A percentile compares a stretch with the other conserved stretches of the same genome.
phyloP scores from a whole-genome alignment of 768 basidiomycete genomes.

The Fistulinella prunicolor region DNA sequence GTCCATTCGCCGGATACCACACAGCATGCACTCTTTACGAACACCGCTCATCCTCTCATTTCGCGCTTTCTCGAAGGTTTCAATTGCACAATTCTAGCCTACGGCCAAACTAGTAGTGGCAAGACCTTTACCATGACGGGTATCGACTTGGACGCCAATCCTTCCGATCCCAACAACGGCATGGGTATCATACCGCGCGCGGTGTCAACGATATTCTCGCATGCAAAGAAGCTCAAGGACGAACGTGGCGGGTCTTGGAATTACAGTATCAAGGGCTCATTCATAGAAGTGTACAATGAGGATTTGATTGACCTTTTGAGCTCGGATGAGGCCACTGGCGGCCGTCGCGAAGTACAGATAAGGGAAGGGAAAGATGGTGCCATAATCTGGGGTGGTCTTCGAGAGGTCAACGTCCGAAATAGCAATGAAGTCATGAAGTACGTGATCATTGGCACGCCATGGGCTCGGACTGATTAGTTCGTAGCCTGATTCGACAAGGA shows the following conservation, averaged over 20 bases:
- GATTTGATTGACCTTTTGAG: conserved; percentile 94
- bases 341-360: conserved; percentile 85
- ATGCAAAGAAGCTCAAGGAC: conserved; percentile 72
- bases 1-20: conserved; percentile 85
- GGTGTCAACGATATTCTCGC: conserved; percentile 81
- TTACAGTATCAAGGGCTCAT: conserved; percentile 81
- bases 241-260: conserved; percentile 75
- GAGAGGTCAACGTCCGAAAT: conserved; percentile 86
- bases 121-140: conserved; percentile 91
- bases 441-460: conserved; percentile 33
- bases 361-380: conserved; percentile 95
- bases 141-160: conserved; percentile 84
- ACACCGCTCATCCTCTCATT: conserved; percentile 81
- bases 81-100: conserved; percentile 72
- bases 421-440: conserved; percentile 90
- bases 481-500: conserved; percentile 83
- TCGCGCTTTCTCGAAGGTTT: conserved; percentile 89
- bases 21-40: conserved; percentile 83
- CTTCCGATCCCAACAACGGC: conserved; percentile 73
- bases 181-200: conserved; percentile 97
- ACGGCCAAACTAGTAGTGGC: conserved; percentile 35
- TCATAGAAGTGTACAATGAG: conserved; percentile 98
- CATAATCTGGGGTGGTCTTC: conserved; percentile 95
- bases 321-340: conserved; percentile 62
- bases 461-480: conserved; percentile 22